These are phyloP conservation scores for Triticum urartu DNA, from an alignment of 176 grass and related monocot species.

Conservation along the genomic window DNA sequence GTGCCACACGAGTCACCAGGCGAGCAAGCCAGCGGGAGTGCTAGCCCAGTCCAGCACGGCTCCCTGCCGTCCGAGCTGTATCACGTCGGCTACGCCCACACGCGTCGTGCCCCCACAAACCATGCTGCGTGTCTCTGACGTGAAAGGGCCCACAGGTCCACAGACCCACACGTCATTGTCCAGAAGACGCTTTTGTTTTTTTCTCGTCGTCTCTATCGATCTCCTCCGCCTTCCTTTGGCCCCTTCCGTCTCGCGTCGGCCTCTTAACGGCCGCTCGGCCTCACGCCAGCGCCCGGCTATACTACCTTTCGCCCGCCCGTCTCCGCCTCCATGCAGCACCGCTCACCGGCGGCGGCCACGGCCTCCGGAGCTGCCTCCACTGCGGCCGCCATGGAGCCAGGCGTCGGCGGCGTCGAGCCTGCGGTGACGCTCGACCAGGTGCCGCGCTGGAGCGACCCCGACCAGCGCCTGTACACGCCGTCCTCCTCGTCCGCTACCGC, in stretches of 20 bases:
- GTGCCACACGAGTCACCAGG: not conserved
- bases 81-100: constrained; percentile 20
- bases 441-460: constrained; percentile 88
- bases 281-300: not conserved
- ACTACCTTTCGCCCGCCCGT: not conserved
- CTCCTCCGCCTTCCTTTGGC: not conserved
- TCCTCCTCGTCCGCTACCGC: not conserved
- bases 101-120: not conserved
- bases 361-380: not conserved
- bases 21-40: not conserved
- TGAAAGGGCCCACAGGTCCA: accelerated
- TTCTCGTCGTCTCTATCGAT: not conserved
- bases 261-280: constrained; percentile 35
- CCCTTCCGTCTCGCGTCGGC: not conserved
- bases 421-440: constrained; percentile 81
- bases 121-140: not conserved
- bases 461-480: constrained; percentile 49
- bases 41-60: constrained; percentile 3
- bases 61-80: not conserved
- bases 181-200: not conserved
- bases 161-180: not conserved
- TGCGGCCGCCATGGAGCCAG: constrained; percentile 21
- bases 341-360: constrained; percentile 17
- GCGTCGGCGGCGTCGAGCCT: constrained; percentile 56
- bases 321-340: constrained; percentile 37